A percentile compares a stretch with the other conserved stretches of the same genome.
Evolutionary conservation across 169 alveolate species (phyloP).

Genomic region (Plasmodium gaboni): DNA sequence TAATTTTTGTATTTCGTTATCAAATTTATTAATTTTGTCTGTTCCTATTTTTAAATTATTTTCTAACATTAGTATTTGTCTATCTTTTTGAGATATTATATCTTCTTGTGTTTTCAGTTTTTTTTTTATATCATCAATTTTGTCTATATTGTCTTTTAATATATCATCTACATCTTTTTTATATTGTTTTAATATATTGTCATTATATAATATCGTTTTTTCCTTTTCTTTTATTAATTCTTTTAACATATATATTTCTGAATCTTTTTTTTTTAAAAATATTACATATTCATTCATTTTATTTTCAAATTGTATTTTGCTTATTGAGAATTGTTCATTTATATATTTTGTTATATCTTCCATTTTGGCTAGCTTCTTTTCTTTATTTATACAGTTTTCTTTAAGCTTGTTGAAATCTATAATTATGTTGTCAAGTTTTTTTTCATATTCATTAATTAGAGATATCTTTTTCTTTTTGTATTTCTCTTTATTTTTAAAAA

Average conservation of each 20-base stretch:
- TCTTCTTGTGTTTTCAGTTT: constrained; percentile 44
- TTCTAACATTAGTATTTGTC: constrained; percentile 19
- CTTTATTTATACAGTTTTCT: constrained; percentile 30
- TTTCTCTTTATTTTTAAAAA: constrained; percentile 29
- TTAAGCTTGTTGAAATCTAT: constrained; percentile 47
- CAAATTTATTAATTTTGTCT: constrained; percentile 24
- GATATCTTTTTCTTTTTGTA: constrained; percentile 44
- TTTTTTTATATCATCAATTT: constrained; percentile 45
- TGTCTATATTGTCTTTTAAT: constrained; percentile 47
- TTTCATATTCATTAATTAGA: constrained; percentile 48
- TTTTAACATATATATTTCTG: constrained; percentile 71
- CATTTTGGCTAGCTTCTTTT: constrained; percentile 38
- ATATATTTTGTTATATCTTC: constrained; percentile 62
- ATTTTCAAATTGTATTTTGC: constrained; percentile 72
- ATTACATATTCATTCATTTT: constrained; percentile 72
- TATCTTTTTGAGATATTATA: constrained; percentile 24
- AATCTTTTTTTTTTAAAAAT: constrained; percentile 62
- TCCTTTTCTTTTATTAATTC: constrained; percentile 67
- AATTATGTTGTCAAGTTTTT: constrained; percentile 54
- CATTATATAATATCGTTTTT: constrained; percentile 48
- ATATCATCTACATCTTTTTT: constrained; percentile 66
- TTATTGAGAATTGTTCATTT: constrained; percentile 56
- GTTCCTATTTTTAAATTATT: background rate
- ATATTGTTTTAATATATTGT: constrained; percentile 61
- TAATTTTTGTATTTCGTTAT: constrained; percentile 28